Evolutionary conservation across 805 yeast genomes (phyloP).

Genomic region (Candida saitoana): DNA sequence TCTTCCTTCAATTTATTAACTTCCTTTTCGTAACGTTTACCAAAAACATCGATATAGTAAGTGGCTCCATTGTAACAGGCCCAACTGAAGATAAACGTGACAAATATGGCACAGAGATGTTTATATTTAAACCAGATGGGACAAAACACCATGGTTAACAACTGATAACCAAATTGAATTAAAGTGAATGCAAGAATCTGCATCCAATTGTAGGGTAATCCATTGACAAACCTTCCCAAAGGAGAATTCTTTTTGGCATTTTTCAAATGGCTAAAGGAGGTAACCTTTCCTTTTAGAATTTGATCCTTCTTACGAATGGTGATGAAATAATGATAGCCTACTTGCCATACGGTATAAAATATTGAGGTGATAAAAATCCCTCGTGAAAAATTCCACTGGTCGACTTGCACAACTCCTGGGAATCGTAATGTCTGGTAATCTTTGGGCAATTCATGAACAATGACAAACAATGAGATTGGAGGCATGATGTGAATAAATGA

Average conservation of each 20-base stretch:
- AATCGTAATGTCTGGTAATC: conserved; percentile 56
- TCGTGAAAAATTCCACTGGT: conserved; percentile 62
- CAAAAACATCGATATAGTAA: conserved; percentile 87
- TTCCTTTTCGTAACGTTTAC: conserved; percentile 84
- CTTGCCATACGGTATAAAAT: conserved; percentile 87
- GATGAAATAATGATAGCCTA: conserved; percentile 84
- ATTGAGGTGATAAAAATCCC: conserved; percentile 77
- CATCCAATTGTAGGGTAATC: conserved; percentile 73
- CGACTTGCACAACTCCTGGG: conserved; percentile 71
- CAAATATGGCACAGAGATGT: conserved; percentile 60
- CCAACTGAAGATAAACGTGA: conserved; percentile 66
- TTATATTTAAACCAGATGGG: conserved; percentile 82
- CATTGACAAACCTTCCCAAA: conserved; percentile 74
- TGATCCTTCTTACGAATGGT: conserved; percentile 74
- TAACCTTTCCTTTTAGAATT: conserved; percentile 79
- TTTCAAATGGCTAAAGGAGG: conserved; percentile 82
- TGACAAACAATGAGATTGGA: conserved; percentile 79
- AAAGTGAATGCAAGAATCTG: conserved; percentile 85
- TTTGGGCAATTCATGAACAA: conserved; percentile 70
- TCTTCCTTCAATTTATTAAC: conserved; percentile 68
- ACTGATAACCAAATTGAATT: conserved; percentile 83
- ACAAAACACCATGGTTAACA: conserved; percentile 81
- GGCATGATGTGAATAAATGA: conserved; percentile 90
- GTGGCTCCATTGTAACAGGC: conserved; percentile 95
- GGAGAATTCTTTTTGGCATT: conserved; percentile 60